Percentiles rank a stretch among this genome's conserved stretches.
phyloP scores from a whole-genome alignment of 176 grass and related monocot genomes.

The Dactylis glomerata region DNA sequence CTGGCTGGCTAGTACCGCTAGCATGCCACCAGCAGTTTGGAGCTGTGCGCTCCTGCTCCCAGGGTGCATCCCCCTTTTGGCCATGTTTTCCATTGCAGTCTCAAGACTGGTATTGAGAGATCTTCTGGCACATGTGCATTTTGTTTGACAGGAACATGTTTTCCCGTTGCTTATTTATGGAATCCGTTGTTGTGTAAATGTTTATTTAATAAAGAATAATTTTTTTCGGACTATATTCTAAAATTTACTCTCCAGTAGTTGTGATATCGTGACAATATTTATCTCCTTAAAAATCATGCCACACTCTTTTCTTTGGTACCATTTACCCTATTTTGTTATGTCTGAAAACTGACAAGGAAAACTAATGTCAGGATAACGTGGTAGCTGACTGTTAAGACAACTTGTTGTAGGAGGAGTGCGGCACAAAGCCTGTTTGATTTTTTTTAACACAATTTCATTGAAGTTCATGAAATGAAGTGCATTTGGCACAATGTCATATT shows the following conservation, averaged over 20 bases:
- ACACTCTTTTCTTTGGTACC: no score
- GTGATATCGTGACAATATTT: background rate
- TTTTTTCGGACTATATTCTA: background rate
- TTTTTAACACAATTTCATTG: no score
- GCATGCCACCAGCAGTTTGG: background rate
- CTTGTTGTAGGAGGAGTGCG: no score
- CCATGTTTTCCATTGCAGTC: background rate
- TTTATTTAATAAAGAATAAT: background rate
- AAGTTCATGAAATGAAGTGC: no score
- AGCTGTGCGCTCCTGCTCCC: background rate
- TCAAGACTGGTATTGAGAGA: background rate
- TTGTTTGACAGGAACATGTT: conserved; percentile 10
- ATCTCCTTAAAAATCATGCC: background rate
- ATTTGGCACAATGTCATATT: no score
- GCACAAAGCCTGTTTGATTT: no score
- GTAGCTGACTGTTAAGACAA: no score
- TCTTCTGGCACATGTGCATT: background rate
- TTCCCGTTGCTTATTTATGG: conserved; percentile 27
- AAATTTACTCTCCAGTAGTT: background rate
- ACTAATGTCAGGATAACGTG: background rate
- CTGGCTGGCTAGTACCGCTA: background rate
- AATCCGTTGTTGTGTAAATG: background rate
- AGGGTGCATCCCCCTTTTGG: conserved; percentile 2
- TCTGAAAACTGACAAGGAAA: background rate
- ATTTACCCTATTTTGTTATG: background rate